These are phyloP conservation scores for Begonia fuchsioides DNA, from an alignment of 306 rosid species.

Conservation along the genomic window DNA sequence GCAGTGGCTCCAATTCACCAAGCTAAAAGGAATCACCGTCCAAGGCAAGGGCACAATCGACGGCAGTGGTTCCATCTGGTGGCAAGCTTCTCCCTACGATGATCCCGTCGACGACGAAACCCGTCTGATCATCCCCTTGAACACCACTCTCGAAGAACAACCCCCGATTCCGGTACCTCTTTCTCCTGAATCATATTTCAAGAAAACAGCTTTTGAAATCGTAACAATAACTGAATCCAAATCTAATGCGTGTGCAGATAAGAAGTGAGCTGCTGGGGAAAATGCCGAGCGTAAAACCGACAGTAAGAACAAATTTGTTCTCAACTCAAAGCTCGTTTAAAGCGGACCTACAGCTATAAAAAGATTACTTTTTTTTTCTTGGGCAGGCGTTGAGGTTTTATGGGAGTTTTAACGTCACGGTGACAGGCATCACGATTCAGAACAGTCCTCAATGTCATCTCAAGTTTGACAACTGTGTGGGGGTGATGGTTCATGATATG, in stretches of 20 bases:
- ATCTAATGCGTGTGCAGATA: constrained; percentile 21
- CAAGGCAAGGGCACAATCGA: constrained; percentile 84
- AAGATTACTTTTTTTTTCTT: constrained; percentile 9
- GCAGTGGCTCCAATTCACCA: constrained; percentile 78
- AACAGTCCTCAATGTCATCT: constrained; percentile 94
- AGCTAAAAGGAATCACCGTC: constrained; percentile 60
- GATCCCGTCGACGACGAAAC: constrained; percentile 63
- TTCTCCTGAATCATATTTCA: neutral
- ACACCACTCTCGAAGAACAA: constrained; percentile 18
- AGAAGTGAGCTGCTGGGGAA: constrained; percentile 43
- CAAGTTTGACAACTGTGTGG: constrained; percentile 84
- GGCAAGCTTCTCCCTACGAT: constrained; percentile 57
- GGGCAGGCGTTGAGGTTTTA: constrained; percentile 81
- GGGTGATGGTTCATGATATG: constrained; percentile 72
- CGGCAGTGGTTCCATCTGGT: constrained; percentile 92
- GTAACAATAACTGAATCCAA: neutral
- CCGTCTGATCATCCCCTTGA: constrained; percentile 60
- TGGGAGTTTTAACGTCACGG: constrained; percentile 74
- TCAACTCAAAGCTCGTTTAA: constrained; percentile 2
- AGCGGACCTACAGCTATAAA: constrained; percentile 6
- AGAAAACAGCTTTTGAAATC: neutral
- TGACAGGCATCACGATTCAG: constrained; percentile 79
- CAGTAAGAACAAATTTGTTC: constrained; percentile 38
- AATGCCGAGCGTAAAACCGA: constrained; percentile 81
- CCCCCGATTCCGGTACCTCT: constrained; percentile 57